Evolutionary conservation across 164 flowering plant species (phyloP), one percentile per base, ranked within the genome.

Genomic region (grape (Vitis vinifera)): DNA sequence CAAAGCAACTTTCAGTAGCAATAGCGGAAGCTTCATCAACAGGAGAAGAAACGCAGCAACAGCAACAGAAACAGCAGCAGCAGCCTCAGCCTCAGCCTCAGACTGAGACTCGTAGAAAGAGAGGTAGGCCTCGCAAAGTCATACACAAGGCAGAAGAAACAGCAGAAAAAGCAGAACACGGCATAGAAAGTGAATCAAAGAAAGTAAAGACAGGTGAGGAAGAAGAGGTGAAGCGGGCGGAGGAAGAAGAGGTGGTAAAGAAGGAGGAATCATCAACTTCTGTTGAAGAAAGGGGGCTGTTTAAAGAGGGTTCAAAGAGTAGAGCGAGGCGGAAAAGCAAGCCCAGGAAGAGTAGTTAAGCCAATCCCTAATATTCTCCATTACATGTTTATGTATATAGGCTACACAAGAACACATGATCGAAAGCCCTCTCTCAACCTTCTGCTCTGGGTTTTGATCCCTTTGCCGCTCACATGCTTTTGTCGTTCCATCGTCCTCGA

Each of bases 51-150:
- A 17, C n/a, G 17, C 75, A 68, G 55, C 27, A 23, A 23, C 27
- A 23, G 27, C 19, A 27, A 15, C 12, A 10, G 10, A 49, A 60
- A 5, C 61, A 58, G 30, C 61, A 59, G n/a, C 68, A 71, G 48
- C 68, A 67, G 47, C 29, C 27, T 50, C 58, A 59, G 57, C 67
- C 65, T 2, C 72, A 73, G 44, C 11, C 63, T 59, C 77, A 75
- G 58, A 63, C 60, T 59, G 74, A 75, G 58, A 66, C 79, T 68
- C 87, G 83, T 0, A 78, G 86, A 59, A 85, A 84, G 65, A 69
- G 91, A 79, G 93, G 93, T 0, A 73, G 93, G 56, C 93, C 93
- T 53, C 60, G 89, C 2, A 89, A 89, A 77, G 63, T 80, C 52
- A 52, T 71, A 8, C 77, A 78, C 51, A 77, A 75, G 27, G 53